Base-by-base conservation (phyloP, 768 basidiomycete species). In the Crassisporium funariophilum region DNA sequence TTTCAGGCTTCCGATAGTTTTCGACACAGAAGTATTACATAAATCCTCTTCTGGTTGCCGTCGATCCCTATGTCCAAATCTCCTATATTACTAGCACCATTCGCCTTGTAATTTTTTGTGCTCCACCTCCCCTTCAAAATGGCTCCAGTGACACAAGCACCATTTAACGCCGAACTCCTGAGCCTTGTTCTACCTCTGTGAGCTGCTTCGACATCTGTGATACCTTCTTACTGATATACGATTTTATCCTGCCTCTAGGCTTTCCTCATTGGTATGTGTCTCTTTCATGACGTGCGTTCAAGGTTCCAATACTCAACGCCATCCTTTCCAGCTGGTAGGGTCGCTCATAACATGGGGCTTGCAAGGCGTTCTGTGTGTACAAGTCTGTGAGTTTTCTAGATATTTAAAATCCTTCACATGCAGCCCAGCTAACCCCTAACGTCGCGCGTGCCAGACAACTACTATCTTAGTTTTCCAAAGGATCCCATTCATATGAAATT, bases 321-420 rank as follows among this genome's bases (percentile, higher is more conserved):
- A 6, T 38, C 17, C 46, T n/a, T 20, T 45, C 11, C 47, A 63
- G 57, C 57, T 61, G 21, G 53, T 65, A 13, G 54, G 64, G n/a
- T 52, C 60, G 22, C 48, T 66, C n/a, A 34, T 63, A 15, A 62
- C 59, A 21, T 61, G 61, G 53, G 62, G 59, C n/a, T 45, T 66
- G 5, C 64, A 62, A 52, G 64, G 64, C 9, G 47, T 66, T 23
- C 45, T 68, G 36, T 44, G 56, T 15, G 62, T 65, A 13, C 67
- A 68, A 66, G 60, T 64, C 16, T 68, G 67, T 68, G n/a, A 50
- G 67, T 59, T 5, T 41, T 29, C 4, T 15, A 11, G n/a, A n/a
- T 27, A 19, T 35, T 21, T 13, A 31, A 19, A 16, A 8, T 21
- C 11, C 22, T 13, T 15, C 13, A 19, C 3, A n/a, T 20, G 5